Evolutionary conservation across 495 filamentous ascomycete species (phyloP).

Genomic region (Penicillium parvum): DNA sequence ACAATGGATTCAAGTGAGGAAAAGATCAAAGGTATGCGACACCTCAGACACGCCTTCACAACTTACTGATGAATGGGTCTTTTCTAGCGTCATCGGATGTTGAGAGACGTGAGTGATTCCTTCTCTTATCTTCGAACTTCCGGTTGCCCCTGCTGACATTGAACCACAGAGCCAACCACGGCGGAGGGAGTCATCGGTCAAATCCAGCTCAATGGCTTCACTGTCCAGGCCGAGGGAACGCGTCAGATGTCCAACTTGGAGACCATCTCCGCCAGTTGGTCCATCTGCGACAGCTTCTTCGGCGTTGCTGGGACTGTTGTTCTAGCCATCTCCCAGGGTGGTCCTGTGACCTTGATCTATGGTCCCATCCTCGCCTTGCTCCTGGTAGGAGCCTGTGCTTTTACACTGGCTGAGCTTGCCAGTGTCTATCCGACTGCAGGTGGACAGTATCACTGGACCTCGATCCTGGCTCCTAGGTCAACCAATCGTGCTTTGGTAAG

Average conservation of each 20-base stretch:
- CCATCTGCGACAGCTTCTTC: slow-evolving; percentile 25
- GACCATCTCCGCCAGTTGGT: slow-evolving; percentile 14
- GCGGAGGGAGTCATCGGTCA: slow-evolving; percentile 1
- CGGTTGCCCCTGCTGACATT: not conserved
- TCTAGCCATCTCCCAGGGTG: slow-evolving; percentile 23
- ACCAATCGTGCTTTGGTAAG: slow-evolving; percentile 10
- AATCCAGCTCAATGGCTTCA: slow-evolving; percentile 4
- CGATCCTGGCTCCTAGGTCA: slow-evolving; percentile 20
- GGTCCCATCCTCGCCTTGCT: slow-evolving; percentile 18
- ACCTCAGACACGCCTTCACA: not conserved
- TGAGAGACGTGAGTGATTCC: not conserved
- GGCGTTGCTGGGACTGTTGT: slow-evolving; percentile 21
- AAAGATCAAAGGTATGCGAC: not conserved
- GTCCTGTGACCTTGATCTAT: slow-evolving; percentile 24
- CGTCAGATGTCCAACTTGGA: slow-evolving; percentile 10
- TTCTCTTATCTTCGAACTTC: too few relatives aligned
- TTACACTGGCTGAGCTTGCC: slow-evolving; percentile 45
- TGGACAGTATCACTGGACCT: slow-evolving; percentile 42
- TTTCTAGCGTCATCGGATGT: not conserved
- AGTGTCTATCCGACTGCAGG: slow-evolving; percentile 50
- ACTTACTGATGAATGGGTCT: too few relatives aligned
- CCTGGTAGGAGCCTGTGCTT: slow-evolving; percentile 27
- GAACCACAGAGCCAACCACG: not conserved
- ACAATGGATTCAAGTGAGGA: slow-evolving; percentile 1
- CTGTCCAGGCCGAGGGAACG: not conserved